Evolutionary conservation across 1,139 yeast species (phyloP), one percentile per base, ranked within the genome.

Genomic region (Kazachstania sp.): DNA sequence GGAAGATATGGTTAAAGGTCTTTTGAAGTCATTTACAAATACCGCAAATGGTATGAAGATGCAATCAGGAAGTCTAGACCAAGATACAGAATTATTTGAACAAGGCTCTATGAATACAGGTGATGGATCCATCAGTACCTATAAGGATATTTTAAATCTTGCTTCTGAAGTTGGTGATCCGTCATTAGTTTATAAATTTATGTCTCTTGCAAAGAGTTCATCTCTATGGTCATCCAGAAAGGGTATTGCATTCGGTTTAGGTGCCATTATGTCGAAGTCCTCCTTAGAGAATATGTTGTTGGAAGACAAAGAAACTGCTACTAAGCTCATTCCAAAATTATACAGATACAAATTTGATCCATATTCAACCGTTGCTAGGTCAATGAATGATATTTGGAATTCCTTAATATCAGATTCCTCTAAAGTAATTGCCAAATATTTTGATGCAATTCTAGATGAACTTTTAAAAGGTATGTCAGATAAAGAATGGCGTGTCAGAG

Each of bases 81-180:
- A 74, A 31, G 96, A 87, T 4, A 88, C 97, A 0, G 81, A 87
- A 59, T 69, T 92, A 16, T 92, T 92, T 63, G 95, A 86, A 41
- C 82, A 86, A 0, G 95, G 95, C 39, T 73, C 79, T 7, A 67
- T 90, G 56, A 82, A 77, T 45, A 86, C 95, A 0, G 84, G 83
- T 44, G 94, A 86, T 54, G 92, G 90, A 1, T 84, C 95, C 0
- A 81, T 90, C 2, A 85, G 95, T 0, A 88, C 97, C 0, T 90
- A 90, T 60, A 86, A 84, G 57, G 94, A 84, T 64, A 87, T 90
- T 31, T 70, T 90, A 55, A 84, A 74, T 57, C 71, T 92, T 45
- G 97, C 97, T 0, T 81, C 94, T 1, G 97, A 92, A 60, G 94
- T 88, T 4, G 97, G 97, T 38, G 97, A 92, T 64, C 95, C 97